Evolutionary conservation across 176 grass and related monocot genomes (phyloP).

Genomic region (Coix lacrymajobi): DNA sequence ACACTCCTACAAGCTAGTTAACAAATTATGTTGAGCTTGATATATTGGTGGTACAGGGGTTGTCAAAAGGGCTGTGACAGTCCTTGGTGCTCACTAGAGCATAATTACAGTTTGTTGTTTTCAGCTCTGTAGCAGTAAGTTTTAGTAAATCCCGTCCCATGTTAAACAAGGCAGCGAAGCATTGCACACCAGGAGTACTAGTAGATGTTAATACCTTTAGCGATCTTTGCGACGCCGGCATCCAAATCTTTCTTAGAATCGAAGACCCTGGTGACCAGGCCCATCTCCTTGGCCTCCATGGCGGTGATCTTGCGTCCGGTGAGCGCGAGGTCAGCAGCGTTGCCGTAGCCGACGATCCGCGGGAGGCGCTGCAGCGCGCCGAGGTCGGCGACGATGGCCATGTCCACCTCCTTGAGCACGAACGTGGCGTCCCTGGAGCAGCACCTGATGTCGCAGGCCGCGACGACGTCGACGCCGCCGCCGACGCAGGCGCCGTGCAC

Average conservation of each 20-base stretch:
- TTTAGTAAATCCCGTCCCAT: neutral
- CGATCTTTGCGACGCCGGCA: constrained; percentile 43
- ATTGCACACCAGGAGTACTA: too few species aligned
- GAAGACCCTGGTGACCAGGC: constrained; percentile 64
- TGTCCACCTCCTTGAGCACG: constrained; percentile 84
- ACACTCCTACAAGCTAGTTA: neutral
- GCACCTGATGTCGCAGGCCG: constrained; percentile 68
- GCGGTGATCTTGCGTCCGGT: constrained; percentile 59
- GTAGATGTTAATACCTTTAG: constrained; percentile 37
- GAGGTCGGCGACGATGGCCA: constrained; percentile 81
- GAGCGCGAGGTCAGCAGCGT: constrained; percentile 64
- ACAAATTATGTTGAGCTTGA: neutral
- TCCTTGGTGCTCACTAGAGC: neutral
- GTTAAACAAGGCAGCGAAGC: neutral
- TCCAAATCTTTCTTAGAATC: constrained; percentile 53
- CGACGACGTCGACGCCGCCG: constrained; percentile 55
- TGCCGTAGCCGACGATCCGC: constrained; percentile 57
- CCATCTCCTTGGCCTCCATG: constrained; percentile 79
- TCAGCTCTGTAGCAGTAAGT: neutral
- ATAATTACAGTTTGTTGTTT: neutral
- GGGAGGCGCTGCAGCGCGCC: constrained; percentile 69
- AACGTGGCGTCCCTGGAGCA: constrained; percentile 69
- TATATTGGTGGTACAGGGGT: neutral
- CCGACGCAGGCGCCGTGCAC: constrained; percentile 82
- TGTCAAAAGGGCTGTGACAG: neutral